These are phyloP conservation scores for Graphilbum fragrans DNA, from an alignment of 2,329 filamentous ascomycete genomes.

Conservation along the genomic window DNA sequence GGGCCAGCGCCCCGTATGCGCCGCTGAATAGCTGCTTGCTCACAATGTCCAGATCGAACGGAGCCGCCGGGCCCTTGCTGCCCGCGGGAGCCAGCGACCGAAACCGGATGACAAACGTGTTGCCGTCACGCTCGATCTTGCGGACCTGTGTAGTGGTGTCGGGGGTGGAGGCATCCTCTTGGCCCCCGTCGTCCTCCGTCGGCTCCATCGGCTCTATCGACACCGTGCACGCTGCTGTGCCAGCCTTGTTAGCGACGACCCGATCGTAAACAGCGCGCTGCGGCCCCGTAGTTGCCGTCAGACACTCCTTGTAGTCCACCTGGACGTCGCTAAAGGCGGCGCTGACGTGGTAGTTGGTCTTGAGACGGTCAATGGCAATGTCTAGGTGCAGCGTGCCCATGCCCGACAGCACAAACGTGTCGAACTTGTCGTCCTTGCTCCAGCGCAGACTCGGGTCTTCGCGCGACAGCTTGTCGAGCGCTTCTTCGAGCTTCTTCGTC, in stretches of 20 bases:
- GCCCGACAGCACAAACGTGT: slow-evolving; percentile 83
- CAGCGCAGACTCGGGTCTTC: slow-evolving; percentile 91
- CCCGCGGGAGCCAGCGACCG: slow-evolving; percentile 31
- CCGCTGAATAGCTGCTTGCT: slow-evolving; percentile 61
- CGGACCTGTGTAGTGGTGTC: neutral
- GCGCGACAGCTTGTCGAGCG: slow-evolving; percentile 64
- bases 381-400: slow-evolving; percentile 97
- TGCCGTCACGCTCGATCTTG: slow-evolving; percentile 48
- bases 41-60: slow-evolving; percentile 37
- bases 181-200: neutral
- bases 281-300: slow-evolving; percentile 43
- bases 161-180: neutral
- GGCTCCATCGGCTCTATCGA: slow-evolving; percentile 45
- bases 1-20: slow-evolving; percentile 68
- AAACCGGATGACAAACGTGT: slow-evolving; percentile 47
- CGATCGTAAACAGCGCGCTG: slow-evolving; percentile 61
- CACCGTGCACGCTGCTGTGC: slow-evolving; percentile 65
- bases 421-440: slow-evolving; percentile 74
- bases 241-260: slow-evolving; percentile 65
- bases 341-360: slow-evolving; percentile 81
- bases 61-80: slow-evolving; percentile 16
- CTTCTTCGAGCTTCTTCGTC: slow-evolving; percentile 65
- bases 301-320: slow-evolving; percentile 85
- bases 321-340: slow-evolving; percentile 82
- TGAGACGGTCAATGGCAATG: slow-evolving; percentile 76